These are phyloP conservation scores for Mariannaea elegans DNA, from an alignment of 2,329 filamentous ascomycete species.

Conservation along the genomic window DNA sequence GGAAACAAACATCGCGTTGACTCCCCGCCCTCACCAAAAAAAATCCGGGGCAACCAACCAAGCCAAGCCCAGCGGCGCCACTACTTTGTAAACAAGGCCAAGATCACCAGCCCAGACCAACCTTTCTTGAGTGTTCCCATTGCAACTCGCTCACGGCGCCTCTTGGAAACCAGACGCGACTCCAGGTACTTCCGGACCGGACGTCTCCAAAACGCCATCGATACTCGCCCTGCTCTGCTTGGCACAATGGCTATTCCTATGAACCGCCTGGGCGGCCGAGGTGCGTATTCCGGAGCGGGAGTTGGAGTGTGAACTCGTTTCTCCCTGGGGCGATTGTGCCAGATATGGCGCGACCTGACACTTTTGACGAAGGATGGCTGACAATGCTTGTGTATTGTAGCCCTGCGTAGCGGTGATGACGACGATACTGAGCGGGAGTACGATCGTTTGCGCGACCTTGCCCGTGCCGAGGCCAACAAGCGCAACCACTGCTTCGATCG, in stretches of 20 bases:
- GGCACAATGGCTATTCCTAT: slow-evolving; percentile 52
- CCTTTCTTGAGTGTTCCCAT: not conserved
- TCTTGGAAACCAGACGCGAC: not conserved
- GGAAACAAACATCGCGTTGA: too few relatives aligned
- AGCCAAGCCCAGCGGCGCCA: not conserved
- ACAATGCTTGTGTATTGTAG: slow-evolving; percentile 52
- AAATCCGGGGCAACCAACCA: not conserved
- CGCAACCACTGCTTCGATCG: slow-evolving; percentile 79
- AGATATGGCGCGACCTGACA: slow-evolving; percentile 23
- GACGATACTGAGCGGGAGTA: slow-evolving; percentile 84
- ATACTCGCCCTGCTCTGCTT: not conserved
- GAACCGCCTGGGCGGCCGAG: slow-evolving; percentile 55
- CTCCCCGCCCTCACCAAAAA: not conserved
- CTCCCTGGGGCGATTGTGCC: slow-evolving; percentile 7
- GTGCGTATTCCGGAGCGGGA: slow-evolving; percentile 44
- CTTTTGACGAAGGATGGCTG: slow-evolving; percentile 19
- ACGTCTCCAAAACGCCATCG: not conserved
- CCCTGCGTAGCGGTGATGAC: slow-evolving; percentile 77
- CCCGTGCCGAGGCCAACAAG: slow-evolving; percentile 81
- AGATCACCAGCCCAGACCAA: not conserved
- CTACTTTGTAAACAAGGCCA: slow-evolving; percentile 1
- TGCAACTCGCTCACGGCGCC: slow-evolving; percentile 5
- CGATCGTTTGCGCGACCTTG: slow-evolving; percentile 86
- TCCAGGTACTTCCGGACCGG: not conserved
- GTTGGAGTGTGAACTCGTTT: slow-evolving; percentile 10